Evolutionary conservation across 805 yeast species (phyloP).

Genomic region (Wickerhamia fluorescens): DNA sequence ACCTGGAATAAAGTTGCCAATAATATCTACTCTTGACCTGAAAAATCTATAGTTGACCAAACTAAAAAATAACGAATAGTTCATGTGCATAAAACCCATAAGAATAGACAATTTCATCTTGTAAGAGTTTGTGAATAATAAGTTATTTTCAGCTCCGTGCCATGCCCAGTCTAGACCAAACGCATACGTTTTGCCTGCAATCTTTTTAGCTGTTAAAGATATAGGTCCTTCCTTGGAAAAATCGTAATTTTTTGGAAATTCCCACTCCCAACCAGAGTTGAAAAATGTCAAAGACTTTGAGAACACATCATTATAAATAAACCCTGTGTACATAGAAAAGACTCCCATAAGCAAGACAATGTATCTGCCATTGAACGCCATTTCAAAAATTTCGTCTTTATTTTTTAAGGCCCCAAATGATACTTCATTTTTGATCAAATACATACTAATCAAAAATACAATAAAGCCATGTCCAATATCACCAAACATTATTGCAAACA

Average conservation of each 20-base stretch:
- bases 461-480: conserved; percentile 95
- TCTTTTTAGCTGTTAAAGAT: conserved; percentile 54
- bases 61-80: conserved; percentile 81
- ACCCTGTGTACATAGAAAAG: conserved; percentile 93
- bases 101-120: conserved; percentile 94
- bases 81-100: conserved; percentile 94
- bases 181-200: conserved; percentile 54
- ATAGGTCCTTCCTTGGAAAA: conserved; percentile 44
- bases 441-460: conserved; percentile 64
- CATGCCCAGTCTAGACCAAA: conserved; percentile 91
- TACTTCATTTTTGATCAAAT: conserved; percentile 67
- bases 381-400: conserved; percentile 90
- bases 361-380: conserved; percentile 93
- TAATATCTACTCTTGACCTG: conserved; percentile 67
- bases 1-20: conserved; percentile 94
- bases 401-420: conserved; percentile 54
- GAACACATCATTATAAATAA: conserved; percentile 88
- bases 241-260: conserved; percentile 54
- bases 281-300: conserved; percentile 87
- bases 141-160: conserved; percentile 94
- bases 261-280: conserved; percentile 88
- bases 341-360: conserved; percentile 86
- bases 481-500: conserved; percentile 99
- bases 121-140: conserved; percentile 88
- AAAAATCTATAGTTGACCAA: conserved; percentile 70